Percentiles rank a stretch among this genome's conserved stretches.
These are phyloP conservation scores for Aspergillus puulaauensis DNA, from an alignment of 2,329 filamentous ascomycete genomes.

Conservation along the genomic window DNA sequence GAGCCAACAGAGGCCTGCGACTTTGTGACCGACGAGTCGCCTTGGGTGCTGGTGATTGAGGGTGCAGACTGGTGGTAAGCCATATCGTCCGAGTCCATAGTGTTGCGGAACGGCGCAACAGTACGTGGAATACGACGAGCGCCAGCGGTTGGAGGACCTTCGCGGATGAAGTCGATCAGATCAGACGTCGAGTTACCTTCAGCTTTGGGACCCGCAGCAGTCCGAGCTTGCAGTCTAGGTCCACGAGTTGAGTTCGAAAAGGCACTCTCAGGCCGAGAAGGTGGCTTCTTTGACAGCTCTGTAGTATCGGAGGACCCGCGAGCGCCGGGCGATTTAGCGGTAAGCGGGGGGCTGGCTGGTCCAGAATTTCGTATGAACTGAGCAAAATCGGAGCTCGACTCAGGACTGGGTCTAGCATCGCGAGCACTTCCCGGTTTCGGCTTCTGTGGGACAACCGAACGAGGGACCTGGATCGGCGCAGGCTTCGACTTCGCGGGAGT, in stretches of 20 bases:
- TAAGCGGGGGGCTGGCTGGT: conserved; percentile 45
- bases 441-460: conserved; percentile 20
- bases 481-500: conserved; percentile 25
- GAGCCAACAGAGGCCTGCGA: conserved; percentile 67
- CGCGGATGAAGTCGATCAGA: conserved; percentile 91
- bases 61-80: conserved; percentile 33
- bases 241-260: conserved; percentile 20
- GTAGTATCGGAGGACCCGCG: conserved; percentile 19
- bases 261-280: conserved; percentile 16
- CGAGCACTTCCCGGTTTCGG: conserved; percentile 53
- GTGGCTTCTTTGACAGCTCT: conserved; percentile 16
- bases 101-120: conserved; percentile 81
- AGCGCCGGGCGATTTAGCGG: conserved; percentile 8
- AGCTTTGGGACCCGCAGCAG: conserved; percentile 61
- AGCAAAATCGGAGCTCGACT: conserved; percentile 78
- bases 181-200: conserved; percentile 69
- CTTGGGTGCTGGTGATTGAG: conserved; percentile 45
- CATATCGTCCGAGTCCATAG: conserved; percentile 80
- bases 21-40: conserved; percentile 51
- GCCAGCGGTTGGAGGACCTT: conserved; percentile 68
- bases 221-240: conserved; percentile 66
- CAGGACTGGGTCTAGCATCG: conserved; percentile 69
- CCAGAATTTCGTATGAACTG: conserved; percentile 87
- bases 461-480: conserved; percentile 23
- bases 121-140: conserved; percentile 74